Evolutionary conservation across 2,329 filamentous ascomycete species (phyloP), one percentile per base, ranked within the genome.

Genomic region (Fusarium sp.): DNA sequence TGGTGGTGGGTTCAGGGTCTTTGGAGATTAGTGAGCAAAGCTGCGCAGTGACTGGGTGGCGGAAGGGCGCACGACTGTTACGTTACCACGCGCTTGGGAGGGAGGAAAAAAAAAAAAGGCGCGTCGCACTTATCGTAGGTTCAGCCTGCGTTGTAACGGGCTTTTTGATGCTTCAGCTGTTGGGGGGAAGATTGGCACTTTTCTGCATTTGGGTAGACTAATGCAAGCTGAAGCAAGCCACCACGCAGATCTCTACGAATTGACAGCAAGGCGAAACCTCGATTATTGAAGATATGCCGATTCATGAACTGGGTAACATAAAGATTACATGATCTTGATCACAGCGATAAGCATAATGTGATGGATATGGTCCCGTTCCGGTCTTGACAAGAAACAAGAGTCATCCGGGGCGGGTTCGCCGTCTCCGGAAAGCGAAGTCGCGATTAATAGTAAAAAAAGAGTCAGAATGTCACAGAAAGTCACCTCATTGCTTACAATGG

Each of bases 61-160:
- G 38, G 42, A 42, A 29, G 27, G 27, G 3, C 22, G 56, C n/a
- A 34, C 18, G 43, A 52, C 29, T 62, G 63, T 32, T 66, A 66
- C 63, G 56, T 66, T 67, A 66, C 63, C 63, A 56, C 44, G 27
- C 63, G 30, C 45, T 67, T 62, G 63, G 63, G 24, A 46, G 15
- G 38, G 29, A 20, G 12, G n/a, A 14, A 24, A 8, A n/a, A 20
- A 25, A 38, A 50, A 52, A 52, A 52, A 20, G 32, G 49, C 49
- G 49, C 49, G 47, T 34, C 47, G 29, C 20, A 24, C 46, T 32
- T 32, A 8, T 18, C 27, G 20, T 16, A 52, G 30, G 8, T 20
- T 38, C 12, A 38, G 29, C 20, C 46, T 50, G 29, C 20, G 20
- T 9, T 32, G 20, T 16, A 32, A 38, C 29, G 43, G 38, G 47